phyloP scores from a whole-genome alignment of 331 rosid species.

The Ulmus americana region DNA sequence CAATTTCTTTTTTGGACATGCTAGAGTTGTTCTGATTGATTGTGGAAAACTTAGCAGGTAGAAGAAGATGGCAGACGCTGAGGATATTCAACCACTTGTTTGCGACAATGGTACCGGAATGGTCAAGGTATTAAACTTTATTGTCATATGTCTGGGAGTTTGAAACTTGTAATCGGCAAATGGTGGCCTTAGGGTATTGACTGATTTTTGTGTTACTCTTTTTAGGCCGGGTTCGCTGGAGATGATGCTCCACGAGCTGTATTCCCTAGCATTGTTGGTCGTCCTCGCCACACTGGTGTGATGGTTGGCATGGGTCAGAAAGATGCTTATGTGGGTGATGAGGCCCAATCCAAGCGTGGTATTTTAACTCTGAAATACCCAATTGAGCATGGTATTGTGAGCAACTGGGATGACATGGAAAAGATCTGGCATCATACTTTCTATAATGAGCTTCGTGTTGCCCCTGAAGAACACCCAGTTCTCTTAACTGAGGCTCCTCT shows the following conservation, averaged over 20 bases:
- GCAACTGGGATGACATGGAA: slow-evolving; percentile 99
- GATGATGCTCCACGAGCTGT: slow-evolving; percentile 99
- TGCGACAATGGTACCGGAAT: slow-evolving; percentile 99
- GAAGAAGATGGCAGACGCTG: slow-evolving; percentile 84
- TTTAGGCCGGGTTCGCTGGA: slow-evolving; percentile 96
- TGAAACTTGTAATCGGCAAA: not conserved
- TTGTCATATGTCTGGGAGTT: not conserved
- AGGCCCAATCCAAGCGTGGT: slow-evolving; percentile 97
- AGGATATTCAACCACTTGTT: slow-evolving; percentile 96
- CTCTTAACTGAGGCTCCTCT: slow-evolving; percentile 96
- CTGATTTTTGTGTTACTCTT: slow-evolving; percentile 9
- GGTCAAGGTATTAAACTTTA: slow-evolving; percentile 65
- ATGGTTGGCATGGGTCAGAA: slow-evolving; percentile 99
- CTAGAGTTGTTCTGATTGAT: not conserved
- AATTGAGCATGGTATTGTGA: slow-evolving; percentile 95
- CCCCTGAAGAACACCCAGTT: slow-evolving; percentile 98
- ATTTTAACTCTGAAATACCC: slow-evolving; percentile 89
- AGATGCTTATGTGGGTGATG: slow-evolving; percentile 98
- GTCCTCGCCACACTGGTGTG: slow-evolving; percentile 99
- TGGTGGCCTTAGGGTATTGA: slow-evolving; percentile 1
- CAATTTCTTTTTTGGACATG: no score
- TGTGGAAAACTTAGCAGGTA: slow-evolving; percentile 25
- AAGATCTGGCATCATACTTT: slow-evolving; percentile 99
- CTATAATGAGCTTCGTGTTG: slow-evolving; percentile 97
- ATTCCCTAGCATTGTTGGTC: slow-evolving; percentile 96